Conservation (phyloP, 2,329 filamentous ascomycete species). For the Epichloe gansuensis region DNA sequence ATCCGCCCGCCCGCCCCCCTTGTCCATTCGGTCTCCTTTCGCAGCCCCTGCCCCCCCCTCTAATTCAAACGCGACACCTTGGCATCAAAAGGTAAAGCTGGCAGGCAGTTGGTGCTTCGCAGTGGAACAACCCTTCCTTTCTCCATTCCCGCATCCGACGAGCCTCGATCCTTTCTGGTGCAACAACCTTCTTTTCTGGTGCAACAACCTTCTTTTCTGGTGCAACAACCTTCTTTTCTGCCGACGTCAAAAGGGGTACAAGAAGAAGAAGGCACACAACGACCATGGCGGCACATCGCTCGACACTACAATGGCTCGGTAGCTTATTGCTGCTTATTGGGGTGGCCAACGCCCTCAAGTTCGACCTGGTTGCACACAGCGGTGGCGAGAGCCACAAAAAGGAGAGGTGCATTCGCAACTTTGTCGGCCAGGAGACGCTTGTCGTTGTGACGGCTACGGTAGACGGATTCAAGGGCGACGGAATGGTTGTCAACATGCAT, state of each 20-base stretch:
- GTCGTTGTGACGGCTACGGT: slow-evolving; percentile 91
- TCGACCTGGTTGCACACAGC: slow-evolving; percentile 67
- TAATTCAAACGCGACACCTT: slow-evolving; percentile 6
- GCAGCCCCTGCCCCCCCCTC: neutral
- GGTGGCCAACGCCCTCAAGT: slow-evolving; percentile 64
- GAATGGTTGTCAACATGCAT: slow-evolving; percentile 87
- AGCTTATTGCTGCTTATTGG: slow-evolving; percentile 43
- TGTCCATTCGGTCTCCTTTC: neutral
- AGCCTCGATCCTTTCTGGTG: neutral
- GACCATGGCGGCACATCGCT: slow-evolving; percentile 36
- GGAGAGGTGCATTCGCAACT: slow-evolving; percentile 92
- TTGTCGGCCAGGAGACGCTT: slow-evolving; percentile 79
- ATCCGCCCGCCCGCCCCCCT: neutral
- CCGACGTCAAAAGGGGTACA: neutral
- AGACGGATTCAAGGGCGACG: slow-evolving; percentile 77
- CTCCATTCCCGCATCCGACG: neutral
- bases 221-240: slow-evolving; percentile 6
- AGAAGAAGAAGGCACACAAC: neutral
- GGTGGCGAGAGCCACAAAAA: slow-evolving; percentile 39
- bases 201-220: slow-evolving; percentile 7
- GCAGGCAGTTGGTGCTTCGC: neutral
- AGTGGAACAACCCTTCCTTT: neutral
- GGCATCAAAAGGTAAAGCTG: slow-evolving; percentile 2
- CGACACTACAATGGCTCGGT: slow-evolving; percentile 45
- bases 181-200: too few relatives aligned